These are phyloP conservation scores for Scalesia atractyloides DNA, from an alignment of 129 eudicot genomes.

Conservation along the genomic window DNA sequence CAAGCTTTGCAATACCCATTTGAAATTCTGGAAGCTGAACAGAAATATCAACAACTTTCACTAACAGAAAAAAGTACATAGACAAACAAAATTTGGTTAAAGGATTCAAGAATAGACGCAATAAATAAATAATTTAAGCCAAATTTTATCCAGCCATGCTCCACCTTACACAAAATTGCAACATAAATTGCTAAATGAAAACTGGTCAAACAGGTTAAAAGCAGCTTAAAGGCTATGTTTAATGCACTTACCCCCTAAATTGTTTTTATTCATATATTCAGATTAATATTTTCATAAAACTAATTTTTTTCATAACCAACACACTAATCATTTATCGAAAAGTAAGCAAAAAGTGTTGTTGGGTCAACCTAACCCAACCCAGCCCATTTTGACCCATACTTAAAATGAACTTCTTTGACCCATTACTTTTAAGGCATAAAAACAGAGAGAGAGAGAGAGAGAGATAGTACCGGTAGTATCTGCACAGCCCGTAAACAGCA, in stretches of 20 bases:
- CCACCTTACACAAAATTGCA: slow-evolving; percentile 26
- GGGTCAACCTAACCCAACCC: not conserved
- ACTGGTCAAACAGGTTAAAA: not conserved
- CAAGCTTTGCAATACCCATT: slow-evolving; percentile 91
- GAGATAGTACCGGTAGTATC: slow-evolving; percentile 70
- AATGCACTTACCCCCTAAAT: not conserved
- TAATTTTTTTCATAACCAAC: not conserved
- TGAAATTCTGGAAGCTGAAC: slow-evolving; percentile 92
- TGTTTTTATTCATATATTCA: not conserved
- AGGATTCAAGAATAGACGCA: slow-evolving; percentile 5
- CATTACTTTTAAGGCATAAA: not conserved
- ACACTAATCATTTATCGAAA: not conserved
- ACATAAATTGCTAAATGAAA: not conserved
- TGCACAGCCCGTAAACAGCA: slow-evolving; percentile 93
- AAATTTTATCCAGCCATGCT: slow-evolving; percentile 16
- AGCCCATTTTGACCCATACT: not conserved
- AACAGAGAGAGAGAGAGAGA: slow-evolving; percentile 21
- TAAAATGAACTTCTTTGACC: not conserved
- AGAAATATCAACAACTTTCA: not conserved
- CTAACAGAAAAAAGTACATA: not conserved
- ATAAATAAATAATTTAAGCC: not conserved
- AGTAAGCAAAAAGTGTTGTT: not conserved
- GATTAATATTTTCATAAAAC: not conserved
- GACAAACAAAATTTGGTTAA: slow-evolving; percentile 21
- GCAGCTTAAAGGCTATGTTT: not conserved